phyloP scores from a whole-genome alignment of 2,329 filamentous ascomycete species.

The Colletotrichum navitas region DNA sequence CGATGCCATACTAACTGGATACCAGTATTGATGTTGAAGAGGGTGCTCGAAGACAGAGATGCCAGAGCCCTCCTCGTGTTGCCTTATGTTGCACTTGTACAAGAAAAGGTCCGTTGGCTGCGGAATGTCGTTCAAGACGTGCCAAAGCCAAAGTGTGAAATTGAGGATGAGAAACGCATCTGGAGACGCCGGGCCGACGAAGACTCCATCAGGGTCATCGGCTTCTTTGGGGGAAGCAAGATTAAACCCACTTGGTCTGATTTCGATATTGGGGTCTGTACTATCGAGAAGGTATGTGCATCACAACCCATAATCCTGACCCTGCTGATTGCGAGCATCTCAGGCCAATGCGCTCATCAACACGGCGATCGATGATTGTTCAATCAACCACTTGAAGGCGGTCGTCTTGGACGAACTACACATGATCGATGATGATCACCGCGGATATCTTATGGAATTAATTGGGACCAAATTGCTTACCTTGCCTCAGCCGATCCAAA shows the following conservation, averaged over 20 bases:
- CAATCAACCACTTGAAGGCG: conserved; percentile 71
- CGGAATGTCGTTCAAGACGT: conserved; percentile 74
- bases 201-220: conserved; percentile 73
- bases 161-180: conserved; percentile 54
- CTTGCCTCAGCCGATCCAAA: conserved; percentile 75
- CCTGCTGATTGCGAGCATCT: conserved; percentile 16
- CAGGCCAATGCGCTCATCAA: conserved; percentile 83
- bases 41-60: conserved; percentile 71
- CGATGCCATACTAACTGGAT: conserved; percentile 27
- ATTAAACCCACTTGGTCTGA: conserved; percentile 76
- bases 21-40: conserved; percentile 78
- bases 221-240: conserved; percentile 81
- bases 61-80: conserved; percentile 80
- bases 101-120: conserved; percentile 83
- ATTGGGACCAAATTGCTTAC: conserved; percentile 80
- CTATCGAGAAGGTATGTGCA: conserved; percentile 74
- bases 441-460: conserved; percentile 81
- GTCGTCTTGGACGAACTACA: conserved; percentile 85
- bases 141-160: conserved; percentile 54
- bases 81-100: conserved; percentile 83
- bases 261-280: conserved; percentile 83
- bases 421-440: conserved; percentile 82
- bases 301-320: not conserved
- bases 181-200: conserved; percentile 69
- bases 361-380: conserved; percentile 77